phyloP scores from a whole-genome alignment of 768 basidiomycete genomes.

The Tulasnella sp. region DNA sequence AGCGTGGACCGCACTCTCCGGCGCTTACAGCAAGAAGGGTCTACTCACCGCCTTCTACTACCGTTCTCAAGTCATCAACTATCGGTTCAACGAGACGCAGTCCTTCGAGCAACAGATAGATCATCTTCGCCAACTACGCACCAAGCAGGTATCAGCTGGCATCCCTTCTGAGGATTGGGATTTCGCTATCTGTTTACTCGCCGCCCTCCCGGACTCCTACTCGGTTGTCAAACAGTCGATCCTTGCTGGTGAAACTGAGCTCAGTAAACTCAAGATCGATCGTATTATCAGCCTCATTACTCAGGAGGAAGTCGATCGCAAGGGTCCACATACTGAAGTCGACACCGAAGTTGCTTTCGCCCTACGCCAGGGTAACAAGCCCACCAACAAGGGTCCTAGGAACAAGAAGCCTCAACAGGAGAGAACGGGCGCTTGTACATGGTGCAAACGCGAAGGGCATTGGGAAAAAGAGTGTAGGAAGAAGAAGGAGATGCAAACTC shows the following conservation, averaged over 20 bases:
- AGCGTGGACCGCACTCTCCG: background rate
- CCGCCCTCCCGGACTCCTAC: background rate
- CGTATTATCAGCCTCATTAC: background rate
- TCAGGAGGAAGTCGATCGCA: background rate
- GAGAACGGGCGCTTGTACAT: background rate
- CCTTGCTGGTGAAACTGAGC: background rate
- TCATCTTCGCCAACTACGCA: background rate
- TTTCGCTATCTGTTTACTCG: background rate
- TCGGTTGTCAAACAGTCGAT: background rate
- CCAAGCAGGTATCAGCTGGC: background rate
- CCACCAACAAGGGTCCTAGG: background rate
- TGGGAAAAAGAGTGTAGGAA: background rate
- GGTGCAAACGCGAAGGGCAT: background rate
- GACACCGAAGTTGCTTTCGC: background rate
- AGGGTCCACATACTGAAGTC: background rate
- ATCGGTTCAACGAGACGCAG: background rate
- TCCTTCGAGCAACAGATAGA: background rate
- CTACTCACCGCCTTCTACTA: background rate
- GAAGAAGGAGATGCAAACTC: background rate
- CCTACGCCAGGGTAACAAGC: background rate
- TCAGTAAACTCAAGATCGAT: background rate
- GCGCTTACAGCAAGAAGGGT: background rate
- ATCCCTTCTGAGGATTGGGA: background rate
- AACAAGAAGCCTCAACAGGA: background rate
- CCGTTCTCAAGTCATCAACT: background rate